A percentile compares a stretch with the other conserved stretches of the same genome.
Conservation (phyloP, 2,329 filamentous ascomycete species). For the Chalara sp. region DNA sequence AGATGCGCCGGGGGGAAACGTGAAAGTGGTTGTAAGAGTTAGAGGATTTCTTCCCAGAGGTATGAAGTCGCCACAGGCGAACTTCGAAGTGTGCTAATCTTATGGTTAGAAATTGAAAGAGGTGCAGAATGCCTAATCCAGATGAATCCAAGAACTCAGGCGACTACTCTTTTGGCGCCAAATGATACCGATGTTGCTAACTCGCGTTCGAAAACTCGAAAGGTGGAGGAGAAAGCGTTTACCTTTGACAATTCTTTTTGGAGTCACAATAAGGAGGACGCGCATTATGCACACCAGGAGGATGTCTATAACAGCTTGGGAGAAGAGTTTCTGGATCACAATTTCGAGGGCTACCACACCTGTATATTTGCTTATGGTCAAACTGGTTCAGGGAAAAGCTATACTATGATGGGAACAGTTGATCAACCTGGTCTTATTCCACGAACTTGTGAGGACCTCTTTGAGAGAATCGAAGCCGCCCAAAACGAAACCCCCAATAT, state of each 20-base stretch:
- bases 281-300: conserved; percentile 85
- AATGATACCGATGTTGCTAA: conserved; percentile 47
- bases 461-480: conserved; percentile 78
- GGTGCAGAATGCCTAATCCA: conserved; percentile 78
- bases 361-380: conserved; percentile 99
- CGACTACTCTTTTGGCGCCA: conserved; percentile 73
- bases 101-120: conserved; percentile 64
- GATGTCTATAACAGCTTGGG: conserved; percentile 92
- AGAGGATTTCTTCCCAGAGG: conserved; percentile 74
- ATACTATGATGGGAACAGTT: conserved; percentile 91
- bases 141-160: conserved; percentile 85
- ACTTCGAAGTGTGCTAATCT: conserved; percentile 6
- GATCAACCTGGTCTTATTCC: conserved; percentile 89
- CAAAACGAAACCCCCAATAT: conserved; percentile 77
- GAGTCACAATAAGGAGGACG: conserved; percentile 75
- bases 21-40: conserved; percentile 75
- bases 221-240: conserved; percentile 82
- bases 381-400: conserved; percentile 95
- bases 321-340: conserved; percentile 96
- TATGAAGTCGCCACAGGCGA: conserved; percentile 30
- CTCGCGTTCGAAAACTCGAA: conserved; percentile 58
- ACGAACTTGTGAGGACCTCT: conserved; percentile 90
- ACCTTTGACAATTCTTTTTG: conserved; percentile 98
- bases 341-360: conserved; percentile 98
- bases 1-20: conserved; percentile 62